These are phyloP conservation scores for Fusarium sp. DNA, from an alignment of 2,329 filamentous ascomycete species.

Conservation along the genomic window DNA sequence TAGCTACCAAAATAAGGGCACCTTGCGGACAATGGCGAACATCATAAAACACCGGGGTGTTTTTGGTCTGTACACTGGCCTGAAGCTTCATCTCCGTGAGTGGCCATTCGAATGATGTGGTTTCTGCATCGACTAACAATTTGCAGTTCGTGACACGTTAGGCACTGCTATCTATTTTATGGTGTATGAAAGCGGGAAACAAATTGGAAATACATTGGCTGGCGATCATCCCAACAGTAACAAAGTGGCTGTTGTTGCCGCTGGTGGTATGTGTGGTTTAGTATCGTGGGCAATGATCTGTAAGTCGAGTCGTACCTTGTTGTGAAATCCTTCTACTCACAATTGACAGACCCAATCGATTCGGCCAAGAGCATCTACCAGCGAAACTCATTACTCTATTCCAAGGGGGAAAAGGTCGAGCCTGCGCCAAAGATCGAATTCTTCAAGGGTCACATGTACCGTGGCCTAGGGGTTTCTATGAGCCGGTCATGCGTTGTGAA, in stretches of 20 bases:
- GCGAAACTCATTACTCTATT: constrained; percentile 77
- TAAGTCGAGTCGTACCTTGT: constrained; percentile 62
- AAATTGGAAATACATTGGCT: constrained; percentile 78
- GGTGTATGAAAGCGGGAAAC: constrained; percentile 88
- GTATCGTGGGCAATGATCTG: constrained; percentile 83
- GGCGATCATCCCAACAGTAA: constrained; percentile 78
- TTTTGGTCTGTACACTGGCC: constrained; percentile 81
- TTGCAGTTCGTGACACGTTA: constrained; percentile 78
- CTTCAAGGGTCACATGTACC: constrained; percentile 81
- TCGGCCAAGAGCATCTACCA: constrained; percentile 89
- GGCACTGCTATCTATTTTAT: constrained; percentile 89
- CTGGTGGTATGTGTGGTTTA: constrained; percentile 83
- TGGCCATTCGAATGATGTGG: constrained; percentile 7
- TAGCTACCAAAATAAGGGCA: constrained; percentile 82
- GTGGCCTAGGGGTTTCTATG: constrained; percentile 85
- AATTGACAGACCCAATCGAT: constrained; percentile 71
- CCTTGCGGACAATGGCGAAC: constrained; percentile 77
- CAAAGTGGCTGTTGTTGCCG: constrained; percentile 79
- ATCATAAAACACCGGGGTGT: constrained; percentile 80
- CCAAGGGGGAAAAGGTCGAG: constrained; percentile 70
- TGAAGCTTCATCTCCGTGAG: constrained; percentile 80
- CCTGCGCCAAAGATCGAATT: constrained; percentile 79
- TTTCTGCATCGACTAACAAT: constrained; percentile 1
- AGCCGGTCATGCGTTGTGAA: constrained; percentile 83
- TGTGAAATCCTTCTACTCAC: background rate